Percentiles rank a stretch among this genome's conserved stretches.
Conservation (phyloP, 2,329 filamentous ascomycete genomes). For the Fusarium concolor region DNA sequence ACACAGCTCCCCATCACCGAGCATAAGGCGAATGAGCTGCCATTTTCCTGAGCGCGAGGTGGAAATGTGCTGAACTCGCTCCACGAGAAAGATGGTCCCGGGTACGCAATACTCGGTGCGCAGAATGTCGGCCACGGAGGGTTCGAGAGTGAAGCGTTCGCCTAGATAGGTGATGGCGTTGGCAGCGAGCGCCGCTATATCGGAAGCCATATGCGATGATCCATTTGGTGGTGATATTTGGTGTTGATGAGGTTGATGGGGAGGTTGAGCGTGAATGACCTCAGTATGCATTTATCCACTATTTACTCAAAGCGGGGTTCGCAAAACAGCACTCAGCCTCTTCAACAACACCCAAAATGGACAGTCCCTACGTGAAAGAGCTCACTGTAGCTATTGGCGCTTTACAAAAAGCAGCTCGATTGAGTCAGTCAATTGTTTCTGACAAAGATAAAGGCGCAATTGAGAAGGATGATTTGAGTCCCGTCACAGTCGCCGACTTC, state of each 20-base stretch:
- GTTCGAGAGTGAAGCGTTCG: slow-evolving; percentile 48
- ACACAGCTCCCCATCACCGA: slow-evolving; percentile 65
- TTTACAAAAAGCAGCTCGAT: slow-evolving; percentile 59
- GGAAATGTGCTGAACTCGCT: slow-evolving; percentile 55
- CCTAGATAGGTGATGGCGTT: slow-evolving; percentile 43
- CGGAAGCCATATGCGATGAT: slow-evolving; percentile 41
- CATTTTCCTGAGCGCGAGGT: slow-evolving; percentile 53
- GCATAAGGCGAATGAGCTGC: slow-evolving; percentile 60
- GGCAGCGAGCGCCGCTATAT: slow-evolving; percentile 41
- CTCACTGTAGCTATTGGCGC: slow-evolving; percentile 57
- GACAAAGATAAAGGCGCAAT: slow-evolving; percentile 62
- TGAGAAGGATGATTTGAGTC: slow-evolving; percentile 66
- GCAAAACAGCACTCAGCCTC: neutral
- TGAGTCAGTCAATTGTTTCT: slow-evolving; percentile 63
- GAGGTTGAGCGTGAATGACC: slow-evolving; percentile 9
- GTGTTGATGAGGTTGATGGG: neutral
- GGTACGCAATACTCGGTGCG: slow-evolving; percentile 61
- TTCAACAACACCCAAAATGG: slow-evolving; percentile 50
- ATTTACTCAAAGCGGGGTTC: slow-evolving; percentile 43
- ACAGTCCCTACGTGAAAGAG: slow-evolving; percentile 57
- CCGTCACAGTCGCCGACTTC: slow-evolving; percentile 70
- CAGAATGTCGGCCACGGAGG: slow-evolving; percentile 61
- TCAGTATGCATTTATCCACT: slow-evolving; percentile 45
- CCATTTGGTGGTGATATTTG: slow-evolving; percentile 15
- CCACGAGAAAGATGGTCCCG: slow-evolving; percentile 63